These are phyloP conservation scores for Populus euphratica DNA, from an alignment of 345 rosid species.

Conservation along the genomic window DNA sequence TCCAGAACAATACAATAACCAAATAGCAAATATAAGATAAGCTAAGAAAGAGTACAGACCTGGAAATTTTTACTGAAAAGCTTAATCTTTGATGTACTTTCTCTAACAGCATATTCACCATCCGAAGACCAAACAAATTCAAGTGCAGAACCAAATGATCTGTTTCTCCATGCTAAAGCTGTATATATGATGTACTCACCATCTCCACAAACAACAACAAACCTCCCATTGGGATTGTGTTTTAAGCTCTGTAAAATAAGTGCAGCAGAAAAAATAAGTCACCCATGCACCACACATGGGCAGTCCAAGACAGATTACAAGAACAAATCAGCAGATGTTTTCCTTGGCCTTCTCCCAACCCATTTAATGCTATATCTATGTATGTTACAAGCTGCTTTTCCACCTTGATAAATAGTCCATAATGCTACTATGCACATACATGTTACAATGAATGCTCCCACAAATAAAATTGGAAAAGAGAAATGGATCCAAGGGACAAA, in stretches of 20 bases:
- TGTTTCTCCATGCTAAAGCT: conserved; percentile 99
- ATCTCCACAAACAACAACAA: conserved; percentile 98
- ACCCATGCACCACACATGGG: neutral
- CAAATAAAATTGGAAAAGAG: neutral
- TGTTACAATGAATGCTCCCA: neutral
- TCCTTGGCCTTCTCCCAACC: neutral
- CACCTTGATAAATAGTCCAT: neutral
- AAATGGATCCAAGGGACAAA: neutral
- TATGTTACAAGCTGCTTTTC: neutral
- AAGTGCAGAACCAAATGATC: conserved; percentile 97
- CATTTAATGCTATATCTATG: neutral
- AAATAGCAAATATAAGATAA: neutral
- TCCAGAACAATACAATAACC: neutral
- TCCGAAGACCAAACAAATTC: conserved; percentile 98
- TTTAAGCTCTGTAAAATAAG: conserved; percentile 63
- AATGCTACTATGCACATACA: neutral
- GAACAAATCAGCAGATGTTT: neutral
- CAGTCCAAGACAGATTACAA: neutral
- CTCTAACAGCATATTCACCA: conserved; percentile 97
- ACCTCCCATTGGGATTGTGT: conserved; percentile 98
- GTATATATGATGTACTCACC: conserved; percentile 98
- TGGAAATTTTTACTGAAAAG: conserved; percentile 89
- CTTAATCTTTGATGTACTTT: conserved; percentile 92
- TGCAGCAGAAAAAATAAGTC: conserved; percentile 5
- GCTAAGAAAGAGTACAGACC: conserved; percentile 41